A percentile compares a stretch with the other conserved stretches of the same genome.
Evolutionary conservation across 2,329 filamentous ascomycete species (phyloP).

Genomic region (Hypoxylon sp.): DNA sequence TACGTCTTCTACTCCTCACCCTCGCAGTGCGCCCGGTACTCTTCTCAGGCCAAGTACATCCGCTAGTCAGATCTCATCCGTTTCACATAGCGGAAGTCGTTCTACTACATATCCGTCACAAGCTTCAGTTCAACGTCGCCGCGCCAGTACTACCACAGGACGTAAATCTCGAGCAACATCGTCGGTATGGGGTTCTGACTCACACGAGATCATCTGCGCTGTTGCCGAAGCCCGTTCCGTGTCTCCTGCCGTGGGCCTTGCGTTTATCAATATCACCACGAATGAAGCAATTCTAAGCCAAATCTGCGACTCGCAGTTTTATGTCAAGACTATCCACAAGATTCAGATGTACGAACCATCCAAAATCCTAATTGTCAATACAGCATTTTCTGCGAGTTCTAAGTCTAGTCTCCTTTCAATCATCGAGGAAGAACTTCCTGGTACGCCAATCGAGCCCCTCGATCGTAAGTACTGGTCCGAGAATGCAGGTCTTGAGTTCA

Average conservation of each 20-base stretch:
- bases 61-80: constrained; percentile 43
- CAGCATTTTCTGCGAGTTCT: constrained; percentile 69
- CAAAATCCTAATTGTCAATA: constrained; percentile 79
- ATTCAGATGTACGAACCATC: constrained; percentile 81
- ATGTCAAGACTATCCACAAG: constrained; percentile 87
- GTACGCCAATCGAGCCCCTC: constrained; percentile 68
- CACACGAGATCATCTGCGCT: constrained; percentile 84
- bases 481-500: constrained; percentile 75
- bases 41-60: constrained; percentile 36
- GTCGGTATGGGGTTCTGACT: constrained; percentile 57
- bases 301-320: constrained; percentile 92
- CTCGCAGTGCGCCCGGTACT: constrained; percentile 5
- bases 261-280: constrained; percentile 86
- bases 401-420: constrained; percentile 79
- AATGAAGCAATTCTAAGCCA: constrained; percentile 87
- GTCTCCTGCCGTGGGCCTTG: constrained; percentile 82
- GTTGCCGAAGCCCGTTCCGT: constrained; percentile 88
- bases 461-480: constrained; percentile 89
- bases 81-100: constrained; percentile 34
- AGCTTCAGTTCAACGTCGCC: constrained; percentile 38
- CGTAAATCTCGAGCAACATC: constrained; percentile 54
- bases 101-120: constrained; percentile 44
- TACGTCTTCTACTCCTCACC: constrained; percentile 36
- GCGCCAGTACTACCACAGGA: constrained; percentile 52
- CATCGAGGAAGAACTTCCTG: constrained; percentile 74